Evolutionary conservation across 148 eudicot genomes (phyloP).

Genomic region (Dysphania ambrosioides): DNA sequence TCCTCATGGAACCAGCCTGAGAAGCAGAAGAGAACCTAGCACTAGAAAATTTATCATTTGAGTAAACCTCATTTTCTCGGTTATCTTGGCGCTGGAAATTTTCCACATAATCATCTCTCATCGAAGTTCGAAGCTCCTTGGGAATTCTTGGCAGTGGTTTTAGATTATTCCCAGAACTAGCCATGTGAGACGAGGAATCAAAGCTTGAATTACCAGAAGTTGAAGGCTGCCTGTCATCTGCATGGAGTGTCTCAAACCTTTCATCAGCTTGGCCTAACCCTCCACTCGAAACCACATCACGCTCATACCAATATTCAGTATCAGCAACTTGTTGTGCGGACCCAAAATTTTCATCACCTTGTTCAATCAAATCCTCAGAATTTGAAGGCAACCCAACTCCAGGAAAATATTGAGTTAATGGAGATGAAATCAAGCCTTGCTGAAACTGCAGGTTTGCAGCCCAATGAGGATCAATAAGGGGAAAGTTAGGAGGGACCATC

Average conservation of each 20-base stretch:
- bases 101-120: conserved; percentile 34
- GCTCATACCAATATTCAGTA: conserved; percentile 59
- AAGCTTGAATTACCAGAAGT: conserved; percentile 32
- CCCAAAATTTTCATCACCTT: conserved; percentile 40
- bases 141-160: conserved; percentile 40
- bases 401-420: conserved; percentile 48
- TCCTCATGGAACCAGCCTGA: conserved; percentile 56
- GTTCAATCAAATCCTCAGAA: conserved; percentile 38
- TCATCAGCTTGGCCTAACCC: conserved; percentile 40
- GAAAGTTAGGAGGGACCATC: conserved; percentile 54
- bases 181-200: conserved; percentile 37
- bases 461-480: conserved; percentile 55
- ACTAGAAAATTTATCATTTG: conserved; percentile 60
- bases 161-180: conserved; percentile 36
- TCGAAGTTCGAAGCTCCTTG: conserved; percentile 41
- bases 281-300: conserved; percentile 39
- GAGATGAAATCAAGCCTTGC: conserved; percentile 55
- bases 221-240: conserved; percentile 45
- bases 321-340: conserved; percentile 40
- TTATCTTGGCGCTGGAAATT: conserved; percentile 34
- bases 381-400: conserved; percentile 43
- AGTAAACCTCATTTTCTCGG: conserved; percentile 37
- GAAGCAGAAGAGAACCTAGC: conserved; percentile 59
- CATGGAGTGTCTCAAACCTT: conserved; percentile 34
- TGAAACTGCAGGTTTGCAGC: conserved; percentile 57